Percentiles rank a stretch among this genome's conserved stretches.
Conservation (phyloP, 2,329 filamentous ascomycete genomes). For the Harringtonia aguacate region DNA sequence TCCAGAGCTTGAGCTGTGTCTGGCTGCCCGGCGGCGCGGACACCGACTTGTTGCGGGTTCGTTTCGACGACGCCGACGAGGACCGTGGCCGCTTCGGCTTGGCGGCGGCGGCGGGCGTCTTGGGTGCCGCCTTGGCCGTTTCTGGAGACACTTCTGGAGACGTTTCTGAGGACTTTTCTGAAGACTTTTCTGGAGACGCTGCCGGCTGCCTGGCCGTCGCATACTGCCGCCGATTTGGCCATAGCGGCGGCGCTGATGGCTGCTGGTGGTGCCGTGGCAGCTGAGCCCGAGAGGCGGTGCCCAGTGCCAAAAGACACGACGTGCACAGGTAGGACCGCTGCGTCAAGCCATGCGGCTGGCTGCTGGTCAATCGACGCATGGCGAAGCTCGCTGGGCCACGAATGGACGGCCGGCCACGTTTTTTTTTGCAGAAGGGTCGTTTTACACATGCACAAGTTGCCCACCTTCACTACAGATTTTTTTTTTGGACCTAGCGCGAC, state of each 20-base stretch:
- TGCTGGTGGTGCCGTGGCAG: not conserved
- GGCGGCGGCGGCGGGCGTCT: not conserved
- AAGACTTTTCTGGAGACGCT: not conserved
- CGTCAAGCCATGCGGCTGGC: slow-evolving; percentile 16
- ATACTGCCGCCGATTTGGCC: not conserved
- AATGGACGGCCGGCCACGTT: too few relatives aligned
- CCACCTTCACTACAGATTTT: too few relatives aligned
- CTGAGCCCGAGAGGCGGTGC: not conserved
- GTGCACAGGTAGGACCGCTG: slow-evolving; percentile 18
- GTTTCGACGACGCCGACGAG: not conserved
- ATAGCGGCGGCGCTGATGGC: not conserved
- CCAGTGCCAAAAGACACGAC: slow-evolving; percentile 12
- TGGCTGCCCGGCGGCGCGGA: not conserved
- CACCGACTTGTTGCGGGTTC: not conserved
- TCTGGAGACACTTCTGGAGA: too few relatives aligned
- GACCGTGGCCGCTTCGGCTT: not conserved
- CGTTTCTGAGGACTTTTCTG: too few relatives aligned
- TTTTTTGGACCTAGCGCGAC: not conserved
- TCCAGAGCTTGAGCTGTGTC: slow-evolving; percentile 15
- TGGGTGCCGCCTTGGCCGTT: not conserved
- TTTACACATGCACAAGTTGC: too few relatives aligned
- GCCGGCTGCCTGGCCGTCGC: not conserved
- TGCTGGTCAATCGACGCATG: slow-evolving; percentile 22
- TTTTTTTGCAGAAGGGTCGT: not conserved
- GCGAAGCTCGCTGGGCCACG: not conserved